Percentiles rank a stretch among this genome's conserved stretches.
Conservation (phyloP, 2,329 filamentous ascomycete genomes). For the Aspergillus pseudoterreus region DNA sequence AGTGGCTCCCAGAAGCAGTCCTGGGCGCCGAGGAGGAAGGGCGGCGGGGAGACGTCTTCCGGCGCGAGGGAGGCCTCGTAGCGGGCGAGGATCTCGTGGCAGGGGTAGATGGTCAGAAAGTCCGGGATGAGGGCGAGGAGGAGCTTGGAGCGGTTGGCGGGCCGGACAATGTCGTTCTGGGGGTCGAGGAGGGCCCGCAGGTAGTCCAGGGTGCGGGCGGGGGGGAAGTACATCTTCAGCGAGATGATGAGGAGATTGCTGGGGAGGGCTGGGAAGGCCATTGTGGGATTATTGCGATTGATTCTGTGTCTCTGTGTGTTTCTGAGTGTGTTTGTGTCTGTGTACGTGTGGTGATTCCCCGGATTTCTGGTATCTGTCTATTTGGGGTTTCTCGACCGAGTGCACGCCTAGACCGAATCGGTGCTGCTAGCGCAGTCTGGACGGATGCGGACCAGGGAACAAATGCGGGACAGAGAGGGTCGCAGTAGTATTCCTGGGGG, state of each 20-base stretch:
- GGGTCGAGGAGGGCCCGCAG: conserved; percentile 48
- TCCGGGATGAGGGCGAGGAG: conserved; percentile 78
- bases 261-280: conserved; percentile 30
- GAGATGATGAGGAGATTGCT: conserved; percentile 38
- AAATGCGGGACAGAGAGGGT: too few species aligned
- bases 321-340: not conserved
- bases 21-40: conserved; percentile 68
- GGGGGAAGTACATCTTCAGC: conserved; percentile 38
- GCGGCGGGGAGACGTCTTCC: conserved; percentile 30
- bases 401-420: not conserved
- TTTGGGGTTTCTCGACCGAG: not conserved
- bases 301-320: not conserved
- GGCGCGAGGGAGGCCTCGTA: conserved; percentile 22
- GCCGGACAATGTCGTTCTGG: conserved; percentile 42
- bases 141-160: conserved; percentile 47
- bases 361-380: not conserved
- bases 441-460: too few species aligned
- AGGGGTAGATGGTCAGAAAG: conserved; percentile 61
- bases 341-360: not conserved
- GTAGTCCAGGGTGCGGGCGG: conserved; percentile 54
- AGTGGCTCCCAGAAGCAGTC: conserved; percentile 67
- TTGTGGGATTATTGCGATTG: not conserved
- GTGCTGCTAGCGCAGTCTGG: too few species aligned
- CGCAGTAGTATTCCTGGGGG: too few species aligned
- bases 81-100: conserved; percentile 36